phyloP scores from a whole-genome alignment of 257 asterid genomes.

The Nicotiana benthamiana region DNA sequence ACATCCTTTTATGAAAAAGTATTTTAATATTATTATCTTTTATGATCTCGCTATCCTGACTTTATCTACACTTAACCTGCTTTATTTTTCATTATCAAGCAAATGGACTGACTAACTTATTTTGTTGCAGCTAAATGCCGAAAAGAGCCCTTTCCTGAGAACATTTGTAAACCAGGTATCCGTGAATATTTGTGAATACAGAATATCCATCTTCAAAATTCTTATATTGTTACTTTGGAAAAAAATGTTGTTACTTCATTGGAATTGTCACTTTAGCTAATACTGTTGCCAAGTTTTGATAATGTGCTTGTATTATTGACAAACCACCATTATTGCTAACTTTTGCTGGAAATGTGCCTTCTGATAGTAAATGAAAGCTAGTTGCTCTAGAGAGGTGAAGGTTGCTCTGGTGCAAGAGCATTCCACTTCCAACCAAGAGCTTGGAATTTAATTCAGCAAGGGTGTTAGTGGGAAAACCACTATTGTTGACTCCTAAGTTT shows the following conservation, averaged over 20 bases:
- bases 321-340: not conserved
- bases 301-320: not conserved
- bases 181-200: not conserved
- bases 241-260: not conserved
- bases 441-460: not conserved
- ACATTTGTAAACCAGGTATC: constrained; percentile 88
- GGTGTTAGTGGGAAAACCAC: not conserved
- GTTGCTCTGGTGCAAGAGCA: not conserved
- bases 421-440: not conserved
- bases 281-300: not conserved
- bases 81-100: not conserved
- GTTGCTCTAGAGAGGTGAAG: not conserved
- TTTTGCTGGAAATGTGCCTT: not conserved
- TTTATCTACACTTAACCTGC: not conserved
- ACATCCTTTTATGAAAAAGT: too few relatives aligned
- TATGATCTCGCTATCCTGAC: not conserved
- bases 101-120: constrained; percentile 19
- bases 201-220: not conserved
- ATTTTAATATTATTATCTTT: not conserved
- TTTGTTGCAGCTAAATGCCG: constrained; percentile 65
- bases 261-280: not conserved
- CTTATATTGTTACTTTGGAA: not conserved
- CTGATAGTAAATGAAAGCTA: not conserved
- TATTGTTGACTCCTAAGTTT: not conserved
- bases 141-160: constrained; percentile 83